Evolutionary conservation across 345 rosid species (phyloP).

Genomic region (Arabidopsis thaliana): DNA sequence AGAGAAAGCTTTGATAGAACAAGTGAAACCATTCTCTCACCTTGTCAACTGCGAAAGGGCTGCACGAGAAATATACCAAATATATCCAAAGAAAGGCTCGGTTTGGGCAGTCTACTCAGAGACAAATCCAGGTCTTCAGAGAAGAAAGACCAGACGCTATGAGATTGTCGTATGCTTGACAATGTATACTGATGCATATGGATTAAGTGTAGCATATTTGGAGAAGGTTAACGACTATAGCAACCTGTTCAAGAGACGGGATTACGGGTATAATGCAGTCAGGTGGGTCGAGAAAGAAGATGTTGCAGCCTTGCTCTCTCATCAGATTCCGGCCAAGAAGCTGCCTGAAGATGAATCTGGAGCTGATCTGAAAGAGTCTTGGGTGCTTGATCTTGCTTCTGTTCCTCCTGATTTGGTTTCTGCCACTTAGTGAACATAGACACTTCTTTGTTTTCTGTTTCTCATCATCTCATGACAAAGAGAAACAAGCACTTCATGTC

Average conservation of each 20-base stretch:
- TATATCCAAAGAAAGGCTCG: slow-evolving; percentile 85
- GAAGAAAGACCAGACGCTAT: slow-evolving; percentile 51
- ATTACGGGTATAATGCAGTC: slow-evolving; percentile 69
- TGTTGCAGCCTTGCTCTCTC: slow-evolving; percentile 59
- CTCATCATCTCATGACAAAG: slow-evolving; percentile 17
- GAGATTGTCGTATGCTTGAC: slow-evolving; percentile 67
- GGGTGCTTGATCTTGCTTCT: slow-evolving; percentile 89
- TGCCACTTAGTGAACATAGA: slow-evolving; percentile 8
- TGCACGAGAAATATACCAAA: slow-evolving; percentile 72
- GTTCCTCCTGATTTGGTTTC: slow-evolving; percentile 58
- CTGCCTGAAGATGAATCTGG: slow-evolving; percentile 55
- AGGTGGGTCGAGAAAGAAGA: slow-evolving; percentile 66
- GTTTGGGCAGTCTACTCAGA: slow-evolving; percentile 79
- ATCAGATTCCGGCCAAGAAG: slow-evolving; percentile 89
- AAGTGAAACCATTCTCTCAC: slow-evolving; percentile 73
- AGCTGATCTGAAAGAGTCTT: slow-evolving; percentile 59
- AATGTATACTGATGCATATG: slow-evolving; percentile 66
- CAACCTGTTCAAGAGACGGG: slow-evolving; percentile 69
- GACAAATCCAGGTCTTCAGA: slow-evolving; percentile 37
- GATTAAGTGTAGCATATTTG: slow-evolving; percentile 80
- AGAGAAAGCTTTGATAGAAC: slow-evolving; percentile 49
- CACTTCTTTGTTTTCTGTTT: neutral
- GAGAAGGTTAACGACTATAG: slow-evolving; percentile 76
- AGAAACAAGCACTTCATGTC: slow-evolving; percentile 17
- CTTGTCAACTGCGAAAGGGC: slow-evolving; percentile 77